These are phyloP conservation scores for Magnaporthiopsis rhizophila DNA, from an alignment of 2,329 filamentous ascomycete genomes.

Conservation along the genomic window DNA sequence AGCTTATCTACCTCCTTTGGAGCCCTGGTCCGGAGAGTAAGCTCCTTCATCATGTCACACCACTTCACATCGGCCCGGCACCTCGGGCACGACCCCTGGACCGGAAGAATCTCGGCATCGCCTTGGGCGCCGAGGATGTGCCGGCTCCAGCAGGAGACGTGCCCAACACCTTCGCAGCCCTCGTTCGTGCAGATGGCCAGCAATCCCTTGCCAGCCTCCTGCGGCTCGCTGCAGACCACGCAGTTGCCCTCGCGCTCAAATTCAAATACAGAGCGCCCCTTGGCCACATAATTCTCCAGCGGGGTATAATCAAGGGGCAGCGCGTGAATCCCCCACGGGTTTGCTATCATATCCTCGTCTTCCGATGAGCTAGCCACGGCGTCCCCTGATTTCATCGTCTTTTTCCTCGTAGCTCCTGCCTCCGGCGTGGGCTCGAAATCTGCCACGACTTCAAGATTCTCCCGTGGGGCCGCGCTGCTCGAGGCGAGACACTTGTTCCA, in stretches of 20 bases:
- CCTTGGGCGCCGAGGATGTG: constrained; percentile 35
- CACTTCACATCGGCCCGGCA: constrained; percentile 60
- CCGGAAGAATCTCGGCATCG: constrained; percentile 49
- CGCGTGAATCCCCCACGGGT: constrained; percentile 42
- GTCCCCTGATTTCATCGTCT: constrained; percentile 1
- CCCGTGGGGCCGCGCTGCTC: constrained; percentile 33
- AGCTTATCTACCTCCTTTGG: constrained; percentile 62
- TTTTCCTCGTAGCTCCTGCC: not conserved
- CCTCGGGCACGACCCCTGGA: constrained; percentile 59
- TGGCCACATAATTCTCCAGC: constrained; percentile 45
- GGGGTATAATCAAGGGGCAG: constrained; percentile 48
- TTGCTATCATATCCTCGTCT: not conserved
- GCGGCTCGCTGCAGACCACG: constrained; percentile 38
- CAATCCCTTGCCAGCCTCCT: constrained; percentile 41
- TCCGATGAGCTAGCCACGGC: constrained; percentile 7
- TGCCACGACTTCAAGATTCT: constrained; percentile 43
- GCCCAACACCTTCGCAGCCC: constrained; percentile 48
- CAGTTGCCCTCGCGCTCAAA: constrained; percentile 51
- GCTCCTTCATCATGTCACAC: constrained; percentile 73
- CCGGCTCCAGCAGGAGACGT: constrained; percentile 51
- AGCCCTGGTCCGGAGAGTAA: constrained; percentile 66
- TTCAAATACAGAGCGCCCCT: constrained; percentile 43
- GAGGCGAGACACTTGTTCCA: constrained; percentile 57
- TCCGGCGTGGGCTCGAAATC: constrained; percentile 37
- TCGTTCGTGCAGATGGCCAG: constrained; percentile 48